A percentile compares a stretch with the other conserved stretches of the same genome.
phyloP scores from a whole-genome alignment of 495 filamentous ascomycete species.

The Lasiosphaeria miniovina region DNA sequence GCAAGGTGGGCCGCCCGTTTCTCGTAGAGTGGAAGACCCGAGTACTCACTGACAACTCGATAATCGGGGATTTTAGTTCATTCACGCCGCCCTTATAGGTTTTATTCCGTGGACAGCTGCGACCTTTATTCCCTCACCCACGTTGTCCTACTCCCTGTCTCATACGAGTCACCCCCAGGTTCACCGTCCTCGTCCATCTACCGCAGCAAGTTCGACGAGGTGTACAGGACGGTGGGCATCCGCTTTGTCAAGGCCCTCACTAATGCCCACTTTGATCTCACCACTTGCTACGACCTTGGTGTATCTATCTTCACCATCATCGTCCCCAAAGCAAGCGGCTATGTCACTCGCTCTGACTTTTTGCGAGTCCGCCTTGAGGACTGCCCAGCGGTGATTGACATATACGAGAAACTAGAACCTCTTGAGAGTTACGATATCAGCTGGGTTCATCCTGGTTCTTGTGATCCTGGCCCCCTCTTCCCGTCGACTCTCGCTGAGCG shows the following conservation, averaged over 20 bases:
- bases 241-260: constrained; percentile 11
- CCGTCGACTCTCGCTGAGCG: constrained; percentile 16
- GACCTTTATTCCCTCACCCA: constrained; percentile 23
- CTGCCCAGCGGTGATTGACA: constrained; percentile 18
- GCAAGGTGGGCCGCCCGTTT: too few species aligned
- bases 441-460: too few species aligned
- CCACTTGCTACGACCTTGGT: constrained; percentile 6
- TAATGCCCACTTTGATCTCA: constrained; percentile 12
- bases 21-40: too few species aligned
- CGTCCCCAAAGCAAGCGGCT: constrained; percentile 19
- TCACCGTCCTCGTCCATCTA: too few species aligned
- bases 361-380: constrained; percentile 25
- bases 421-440: constrained; percentile 12
- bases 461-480: neutral
- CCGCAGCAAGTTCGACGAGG: too few species aligned
- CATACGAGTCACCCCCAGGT: neutral
- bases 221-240: neutral
- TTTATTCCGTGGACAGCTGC: constrained; percentile 18
- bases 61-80: neutral
- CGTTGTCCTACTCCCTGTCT: constrained; percentile 20
- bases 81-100: constrained; percentile 16
- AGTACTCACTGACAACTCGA: neutral
- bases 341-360: constrained; percentile 21
- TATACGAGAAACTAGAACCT: constrained; percentile 8
- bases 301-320: constrained; percentile 23